Evolutionary conservation across 345 rosid genomes (phyloP), one percentile per base, ranked within the genome.

Genomic region (Triadica sebifera): DNA sequence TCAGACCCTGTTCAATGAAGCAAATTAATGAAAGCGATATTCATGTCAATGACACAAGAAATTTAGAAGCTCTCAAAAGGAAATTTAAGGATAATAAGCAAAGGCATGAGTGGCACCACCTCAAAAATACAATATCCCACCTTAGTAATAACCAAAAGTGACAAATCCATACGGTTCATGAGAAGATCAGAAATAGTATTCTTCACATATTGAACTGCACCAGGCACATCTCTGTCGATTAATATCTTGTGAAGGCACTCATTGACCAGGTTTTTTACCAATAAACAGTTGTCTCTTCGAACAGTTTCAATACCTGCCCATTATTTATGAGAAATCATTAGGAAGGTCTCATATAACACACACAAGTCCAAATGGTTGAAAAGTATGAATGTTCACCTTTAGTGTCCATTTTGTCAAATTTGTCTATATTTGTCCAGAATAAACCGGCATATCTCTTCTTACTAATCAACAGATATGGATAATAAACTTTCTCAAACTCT

Each of bases 391-490:
- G 25, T 71, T 80, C 84, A 92, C 98, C 98, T 89, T 95, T 95
- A 62, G 98, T 90, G 80, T 93, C 98, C 97, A 95, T 93, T 81
- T 95, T 93, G 86, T 95, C 99, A 77, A 83, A 93, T 72, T 87
- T 87, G 43, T 86, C 76, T 15, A 97, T 89, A 79, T 83, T 91
- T 58, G 99, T 93, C 98, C 98, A 95, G 60, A 78, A 84, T 82
- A 95, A 86, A 82, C 99, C 99, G 83, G 99, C 98, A 85, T 95
- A 95, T 84, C 97, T 89, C 87, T 95, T 95, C 90, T 95, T 95
- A 88, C 93, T 93, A 72, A 95, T 95, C 85, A 95, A 83, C 53
- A 95, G 84, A 80, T 90, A 95, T 39, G 98, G 99, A 78, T 82
- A 93, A 76, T 95, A 95, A 53, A 95, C 97, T 87, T 95, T 95